phyloP scores from a whole-genome alignment of 495 filamentous ascomycete species.

The Annulohypoxylon nitens region DNA sequence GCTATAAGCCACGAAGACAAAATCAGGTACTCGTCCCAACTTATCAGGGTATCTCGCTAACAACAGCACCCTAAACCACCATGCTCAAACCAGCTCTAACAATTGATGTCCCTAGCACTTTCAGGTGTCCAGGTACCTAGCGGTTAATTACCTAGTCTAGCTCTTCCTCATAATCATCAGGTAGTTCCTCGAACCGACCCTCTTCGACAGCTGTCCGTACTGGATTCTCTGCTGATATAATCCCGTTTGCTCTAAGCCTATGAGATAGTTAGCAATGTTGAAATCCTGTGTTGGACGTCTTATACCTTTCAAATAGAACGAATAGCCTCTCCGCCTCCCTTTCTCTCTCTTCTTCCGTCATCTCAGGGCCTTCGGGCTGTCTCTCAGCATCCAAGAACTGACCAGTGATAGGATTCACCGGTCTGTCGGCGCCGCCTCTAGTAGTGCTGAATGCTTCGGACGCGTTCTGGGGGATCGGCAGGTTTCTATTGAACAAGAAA shows the following conservation, averaged over 20 bases:
- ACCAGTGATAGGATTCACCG: constrained; percentile 89
- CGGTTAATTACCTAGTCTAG: constrained; percentile 44
- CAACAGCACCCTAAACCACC: not conserved
- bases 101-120: not conserved
- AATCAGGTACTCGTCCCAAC: not conserved
- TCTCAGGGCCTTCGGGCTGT: constrained; percentile 68
- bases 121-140: not conserved
- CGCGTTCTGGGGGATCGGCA: constrained; percentile 77
- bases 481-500: constrained; percentile 83
- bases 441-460: constrained; percentile 66
- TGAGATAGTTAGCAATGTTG: constrained; percentile 11
- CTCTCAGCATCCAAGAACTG: constrained; percentile 82
- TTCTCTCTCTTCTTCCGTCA: constrained; percentile 94
- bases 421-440: constrained; percentile 45
- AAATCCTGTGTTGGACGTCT: not conserved
- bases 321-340: constrained; percentile 93
- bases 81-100: not conserved
- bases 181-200: constrained; percentile 83
- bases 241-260: constrained; percentile 84
- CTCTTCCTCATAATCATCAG: constrained; percentile 58
- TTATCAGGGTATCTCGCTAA: not conserved
- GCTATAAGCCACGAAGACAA: not conserved
- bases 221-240: constrained; percentile 88
- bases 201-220: constrained; percentile 79
- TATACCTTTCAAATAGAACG: constrained; percentile 92